These are phyloP conservation scores for Kodamaea arcana DNA, from an alignment of 1,139 yeast species.

Conservation along the genomic window DNA sequence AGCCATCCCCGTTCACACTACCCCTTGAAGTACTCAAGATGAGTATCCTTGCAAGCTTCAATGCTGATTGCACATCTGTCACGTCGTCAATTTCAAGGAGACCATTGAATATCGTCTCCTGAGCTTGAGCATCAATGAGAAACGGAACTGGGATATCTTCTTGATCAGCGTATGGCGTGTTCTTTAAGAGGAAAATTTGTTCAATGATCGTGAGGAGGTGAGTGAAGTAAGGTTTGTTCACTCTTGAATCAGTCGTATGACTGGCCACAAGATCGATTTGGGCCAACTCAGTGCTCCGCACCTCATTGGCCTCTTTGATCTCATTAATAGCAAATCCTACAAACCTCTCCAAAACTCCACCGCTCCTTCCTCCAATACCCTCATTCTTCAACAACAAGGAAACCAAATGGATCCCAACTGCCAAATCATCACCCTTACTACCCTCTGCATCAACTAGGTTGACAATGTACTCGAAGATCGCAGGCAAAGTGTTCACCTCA, in stretches of 20 bases:
- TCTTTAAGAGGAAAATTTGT: constrained; percentile 42
- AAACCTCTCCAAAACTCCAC: constrained; percentile 26
- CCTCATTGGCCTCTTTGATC: constrained; percentile 24
- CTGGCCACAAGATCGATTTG: no score
- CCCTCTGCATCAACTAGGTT: constrained; percentile 8
- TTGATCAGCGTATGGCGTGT: constrained; percentile 29
- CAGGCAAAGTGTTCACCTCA: constrained; percentile 10
- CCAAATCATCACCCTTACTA: constrained; percentile 10
- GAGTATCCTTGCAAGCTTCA: constrained; percentile 49
- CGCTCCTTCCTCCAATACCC: constrained; percentile 4
- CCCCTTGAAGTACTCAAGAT: constrained; percentile 53
- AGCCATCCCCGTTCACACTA: no score
- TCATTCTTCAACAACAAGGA: constrained; percentile 9
- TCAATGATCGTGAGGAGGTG: constrained; percentile 48
- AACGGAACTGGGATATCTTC: constrained; percentile 8
- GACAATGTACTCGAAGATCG: constrained; percentile 13
- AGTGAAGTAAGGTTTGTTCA: constrained; percentile 48
- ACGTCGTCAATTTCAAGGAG: constrained; percentile 38
- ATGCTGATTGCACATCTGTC: constrained; percentile 42
- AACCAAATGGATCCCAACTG: constrained; percentile 8
- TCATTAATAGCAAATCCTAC: constrained; percentile 33
- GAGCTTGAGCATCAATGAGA: constrained; percentile 24
- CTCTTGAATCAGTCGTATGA: constrained; percentile 17
- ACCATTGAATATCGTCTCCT: constrained; percentile 37
- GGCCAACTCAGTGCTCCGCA: no score